Evolutionary conservation across 179 eudicot genomes (phyloP), one percentile per base, ranked within the genome.

Genomic region (Spinacia oleracea): DNA sequence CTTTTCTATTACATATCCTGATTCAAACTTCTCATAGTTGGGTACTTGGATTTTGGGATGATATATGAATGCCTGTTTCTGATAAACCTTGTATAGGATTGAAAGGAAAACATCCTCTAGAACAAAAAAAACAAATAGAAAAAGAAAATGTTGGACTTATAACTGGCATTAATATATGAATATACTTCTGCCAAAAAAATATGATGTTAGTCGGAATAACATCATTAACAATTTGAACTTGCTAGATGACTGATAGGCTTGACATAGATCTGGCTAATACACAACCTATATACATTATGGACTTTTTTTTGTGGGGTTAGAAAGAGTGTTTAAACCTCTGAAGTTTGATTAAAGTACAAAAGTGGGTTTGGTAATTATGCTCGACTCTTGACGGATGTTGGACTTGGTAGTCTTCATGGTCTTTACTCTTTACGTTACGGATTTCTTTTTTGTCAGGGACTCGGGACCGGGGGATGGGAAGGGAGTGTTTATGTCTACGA

Each of bases 201-300:
- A 46, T 46, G 51, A 46, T 46, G 16, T 12, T 46, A 12, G 18
- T 46, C 51, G 14, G 51, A 46, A 46, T 46, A 46, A 48, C 11
- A 14, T 48, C 20, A 48, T 12, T 48, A 48, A 53, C n/a, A 53
- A 53, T 53, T 53, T 6, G 9, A 53, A 53, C 58, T 65, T 15
- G 70, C 70, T 65, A 65, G 43, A 27, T 35, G 70, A 21, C 70
- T 65, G 70, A 35, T 65, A 38, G 4, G 21, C 45, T 65, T 65
- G 43, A 65, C 35, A 65, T 0, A 25, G 48, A 65, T 34, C 25
- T 65, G 11, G 32, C 21, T n/a, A 65, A 34, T 65, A 6, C 69
- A 64, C 5, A 32, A 31, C 69, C 42, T 64, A 12, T 64, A 12
- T 35, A 16, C 42, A 16, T 32, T 64, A 14, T 64, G 21, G 45